Percentiles rank a stretch among this genome's conserved stretches.
Evolutionary conservation across 2,329 filamentous ascomycete species (phyloP).

Genomic region (Aureobasidium sp.): DNA sequence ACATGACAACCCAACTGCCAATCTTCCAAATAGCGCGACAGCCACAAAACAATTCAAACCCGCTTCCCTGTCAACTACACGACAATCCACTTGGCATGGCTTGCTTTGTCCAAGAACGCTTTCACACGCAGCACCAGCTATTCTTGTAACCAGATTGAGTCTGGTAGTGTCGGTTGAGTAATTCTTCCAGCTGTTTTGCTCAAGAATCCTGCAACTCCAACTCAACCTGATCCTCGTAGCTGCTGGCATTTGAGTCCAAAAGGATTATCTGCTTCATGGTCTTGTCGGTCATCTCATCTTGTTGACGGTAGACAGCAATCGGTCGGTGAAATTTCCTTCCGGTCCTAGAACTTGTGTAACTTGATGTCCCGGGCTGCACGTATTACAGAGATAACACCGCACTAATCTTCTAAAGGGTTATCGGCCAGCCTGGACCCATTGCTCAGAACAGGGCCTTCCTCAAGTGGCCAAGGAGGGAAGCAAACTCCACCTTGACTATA

Average conservation of each 20-base stretch:
- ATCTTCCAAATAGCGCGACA: slow-evolving; percentile 3
- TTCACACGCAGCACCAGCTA: not conserved
- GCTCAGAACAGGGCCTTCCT: no score
- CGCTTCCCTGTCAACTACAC: not conserved
- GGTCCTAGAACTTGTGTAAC: not conserved
- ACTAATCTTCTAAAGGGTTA: slow-evolving; percentile 25
- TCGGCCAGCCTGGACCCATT: not conserved
- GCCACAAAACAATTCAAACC: not conserved
- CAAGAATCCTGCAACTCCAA: slow-evolving; percentile 25
- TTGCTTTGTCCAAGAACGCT: not conserved
- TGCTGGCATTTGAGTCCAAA: slow-evolving; percentile 28
- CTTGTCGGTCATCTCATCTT: slow-evolving; percentile 34
- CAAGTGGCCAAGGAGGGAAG: no score
- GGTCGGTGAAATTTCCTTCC: not conserved
- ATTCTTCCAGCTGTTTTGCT: not conserved
- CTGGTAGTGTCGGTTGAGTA: no score
- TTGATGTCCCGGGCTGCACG: slow-evolving; percentile 31
- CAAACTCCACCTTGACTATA: no score
- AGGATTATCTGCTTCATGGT: slow-evolving; percentile 35
- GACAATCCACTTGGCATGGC: not conserved
- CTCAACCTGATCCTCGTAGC: slow-evolving; percentile 31
- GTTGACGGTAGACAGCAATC: slow-evolving; percentile 27
- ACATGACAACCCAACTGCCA: slow-evolving; percentile 4
- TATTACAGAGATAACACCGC: slow-evolving; percentile 33
- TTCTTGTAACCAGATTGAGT: not conserved